Percentiles rank a stretch among this genome's conserved stretches.
phyloP scores from a whole-genome alignment of 148 eudicot genomes.

The Polygonum aviculare region DNA sequence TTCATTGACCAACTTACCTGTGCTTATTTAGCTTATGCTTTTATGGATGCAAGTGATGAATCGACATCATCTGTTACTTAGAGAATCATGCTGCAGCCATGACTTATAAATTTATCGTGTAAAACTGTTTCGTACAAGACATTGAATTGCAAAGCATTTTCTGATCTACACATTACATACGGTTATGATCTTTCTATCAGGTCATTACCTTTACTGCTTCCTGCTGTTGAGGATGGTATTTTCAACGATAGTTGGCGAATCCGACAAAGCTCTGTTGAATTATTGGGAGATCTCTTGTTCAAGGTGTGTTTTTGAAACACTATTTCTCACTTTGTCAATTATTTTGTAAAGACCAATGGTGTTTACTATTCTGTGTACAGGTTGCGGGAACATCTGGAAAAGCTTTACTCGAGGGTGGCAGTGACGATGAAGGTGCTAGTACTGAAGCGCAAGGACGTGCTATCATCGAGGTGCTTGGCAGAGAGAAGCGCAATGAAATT shows the following conservation, averaged over 20 bases:
- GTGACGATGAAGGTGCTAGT: slow-evolving; percentile 99
- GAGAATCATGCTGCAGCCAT: background rate
- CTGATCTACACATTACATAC: background rate
- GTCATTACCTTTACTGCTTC: slow-evolving; percentile 91
- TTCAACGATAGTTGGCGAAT: slow-evolving; percentile 98
- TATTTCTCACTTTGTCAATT: background rate
- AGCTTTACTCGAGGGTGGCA: slow-evolving; percentile 98
- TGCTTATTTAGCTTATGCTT: background rate
- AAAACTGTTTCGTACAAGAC: background rate
- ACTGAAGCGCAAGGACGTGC: slow-evolving; percentile 99
- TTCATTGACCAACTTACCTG: background rate
- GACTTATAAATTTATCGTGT: background rate
- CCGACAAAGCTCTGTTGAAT: slow-evolving; percentile 93
- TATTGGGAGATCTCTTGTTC: slow-evolving; percentile 88
- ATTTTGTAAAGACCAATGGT: background rate
- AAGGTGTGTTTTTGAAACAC: slow-evolving; percentile 42
- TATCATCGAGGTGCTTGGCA: slow-evolving; percentile 90
- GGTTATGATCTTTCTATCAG: slow-evolving; percentile 24
- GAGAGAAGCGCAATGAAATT: slow-evolving; percentile 90
- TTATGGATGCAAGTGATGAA: background rate
- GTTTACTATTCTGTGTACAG: slow-evolving; percentile 21
- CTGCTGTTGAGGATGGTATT: slow-evolving; percentile 99
- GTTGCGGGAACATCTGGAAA: slow-evolving; percentile 99
- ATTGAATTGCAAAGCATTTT: background rate
- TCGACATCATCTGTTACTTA: background rate